Percentiles rank a stretch among this genome's conserved stretches.
These are phyloP conservation scores for Daldinia bambusicola DNA, from an alignment of 495 filamentous ascomycete species.

Conservation along the genomic window DNA sequence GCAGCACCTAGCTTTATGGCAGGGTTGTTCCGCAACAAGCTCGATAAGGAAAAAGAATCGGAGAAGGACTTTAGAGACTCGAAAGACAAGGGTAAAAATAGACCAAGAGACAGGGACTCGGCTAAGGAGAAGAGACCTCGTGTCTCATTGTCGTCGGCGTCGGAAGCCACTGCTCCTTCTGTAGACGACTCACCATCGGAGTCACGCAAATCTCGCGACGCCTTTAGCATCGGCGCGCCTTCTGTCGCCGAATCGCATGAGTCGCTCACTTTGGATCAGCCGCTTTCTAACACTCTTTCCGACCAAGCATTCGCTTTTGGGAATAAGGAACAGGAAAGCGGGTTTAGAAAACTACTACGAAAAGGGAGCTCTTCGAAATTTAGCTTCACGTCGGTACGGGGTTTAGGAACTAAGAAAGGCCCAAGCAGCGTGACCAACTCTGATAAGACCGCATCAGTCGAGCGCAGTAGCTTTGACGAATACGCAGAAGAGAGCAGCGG, in stretches of 20 bases:
- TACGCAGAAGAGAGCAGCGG: conserved; percentile 51
- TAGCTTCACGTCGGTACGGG: conserved; percentile 68
- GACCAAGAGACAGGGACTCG: conserved; percentile 44
- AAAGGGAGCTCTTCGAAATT: conserved; percentile 86
- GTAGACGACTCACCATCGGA: conserved; percentile 67
- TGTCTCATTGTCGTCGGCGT: conserved; percentile 43
- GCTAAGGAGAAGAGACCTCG: conserved; percentile 55
- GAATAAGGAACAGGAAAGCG: conserved; percentile 60
- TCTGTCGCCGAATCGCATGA: conserved; percentile 77
- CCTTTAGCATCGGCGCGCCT: conserved; percentile 64
- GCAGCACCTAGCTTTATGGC: conserved; percentile 63
- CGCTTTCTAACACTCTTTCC: conserved; percentile 71
- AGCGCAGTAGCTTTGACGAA: conserved; percentile 61
- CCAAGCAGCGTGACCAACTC: conserved; percentile 58
- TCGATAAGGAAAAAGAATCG: conserved; percentile 53
- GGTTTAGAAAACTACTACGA: conserved; percentile 77
- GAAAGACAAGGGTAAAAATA: conserved; percentile 49
- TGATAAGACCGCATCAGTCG: conserved; percentile 54
- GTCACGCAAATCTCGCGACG: conserved; percentile 68
- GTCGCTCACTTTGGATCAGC: conserved; percentile 70
- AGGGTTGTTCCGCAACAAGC: conserved; percentile 55
- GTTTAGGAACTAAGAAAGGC: conserved; percentile 71
- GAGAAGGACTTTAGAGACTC: conserved; percentile 49
- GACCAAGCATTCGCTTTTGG: conserved; percentile 63
- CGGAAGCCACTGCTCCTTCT: conserved; percentile 53